Percentiles rank a stretch among this genome's conserved stretches.
Evolutionary conservation across 352 stramenopile genomes (phyloP).

Genomic region (Globisporangium nagaii): DNA sequence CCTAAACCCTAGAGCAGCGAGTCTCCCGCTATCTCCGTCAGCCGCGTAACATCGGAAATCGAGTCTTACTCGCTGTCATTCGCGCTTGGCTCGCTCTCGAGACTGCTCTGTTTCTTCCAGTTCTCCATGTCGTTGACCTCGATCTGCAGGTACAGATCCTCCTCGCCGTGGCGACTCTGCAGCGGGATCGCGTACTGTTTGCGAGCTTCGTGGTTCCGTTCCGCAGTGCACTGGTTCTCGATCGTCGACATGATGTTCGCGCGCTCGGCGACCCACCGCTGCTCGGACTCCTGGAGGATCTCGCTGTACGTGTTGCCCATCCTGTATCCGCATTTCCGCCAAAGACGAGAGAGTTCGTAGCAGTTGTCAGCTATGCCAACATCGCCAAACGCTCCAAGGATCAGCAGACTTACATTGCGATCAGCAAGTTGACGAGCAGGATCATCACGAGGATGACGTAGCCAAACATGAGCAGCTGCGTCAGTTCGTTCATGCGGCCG

Average conservation of each 20-base stretch:
- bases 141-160: constrained; percentile 42
- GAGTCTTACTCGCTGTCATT: no score
- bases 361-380: no score
- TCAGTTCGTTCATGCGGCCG: constrained; percentile 39
- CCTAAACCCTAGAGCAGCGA: not conserved
- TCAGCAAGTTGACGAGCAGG: constrained; percentile 58
- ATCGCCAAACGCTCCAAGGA: not conserved
- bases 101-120: constrained; percentile 25
- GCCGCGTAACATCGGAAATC: no score
- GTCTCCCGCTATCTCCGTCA: not conserved
- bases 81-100: not conserved
- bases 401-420: constrained; percentile 40
- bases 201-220: constrained; percentile 27
- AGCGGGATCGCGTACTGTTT: constrained; percentile 38
- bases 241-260: constrained; percentile 65
- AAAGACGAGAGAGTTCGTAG: no score
- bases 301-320: constrained; percentile 67
- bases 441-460: constrained; percentile 68
- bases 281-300: constrained; percentile 51
- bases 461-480: constrained; percentile 41
- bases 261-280: constrained; percentile 56
- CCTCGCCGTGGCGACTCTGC: constrained; percentile 23
- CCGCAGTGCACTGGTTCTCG: constrained; percentile 35
- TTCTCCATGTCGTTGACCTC: constrained; percentile 40
- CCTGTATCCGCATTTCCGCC: constrained; percentile 11